A percentile compares a stretch with the other conserved stretches of the same genome.
Evolutionary conservation across 768 basidiomycete species (phyloP).

Genomic region (Clitopilus passeckerianus): DNA sequence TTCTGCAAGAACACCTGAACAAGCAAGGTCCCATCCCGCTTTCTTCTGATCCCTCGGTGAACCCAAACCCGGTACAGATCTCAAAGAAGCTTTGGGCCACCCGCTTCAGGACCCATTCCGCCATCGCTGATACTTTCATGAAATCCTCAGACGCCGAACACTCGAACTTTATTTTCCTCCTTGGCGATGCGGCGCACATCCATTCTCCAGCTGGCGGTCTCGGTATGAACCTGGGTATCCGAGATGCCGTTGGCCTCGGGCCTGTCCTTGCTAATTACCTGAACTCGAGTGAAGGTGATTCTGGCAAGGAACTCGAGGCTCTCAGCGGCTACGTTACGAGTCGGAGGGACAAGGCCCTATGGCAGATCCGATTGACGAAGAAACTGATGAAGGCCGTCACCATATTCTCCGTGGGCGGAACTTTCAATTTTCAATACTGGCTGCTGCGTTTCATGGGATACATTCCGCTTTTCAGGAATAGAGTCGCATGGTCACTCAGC

Average conservation of each 20-base stretch:
- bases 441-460: constrained; percentile 11
- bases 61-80: constrained; percentile 25
- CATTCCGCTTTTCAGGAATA: constrained; percentile 9
- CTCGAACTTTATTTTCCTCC: constrained; percentile 11
- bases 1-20: constrained; percentile 38
- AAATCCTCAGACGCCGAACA: not conserved
- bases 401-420: constrained; percentile 2
- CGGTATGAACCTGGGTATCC: constrained; percentile 55
- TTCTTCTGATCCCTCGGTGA: constrained; percentile 27
- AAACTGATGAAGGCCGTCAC: constrained; percentile 13
- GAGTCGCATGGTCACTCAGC: constrained; percentile 15
- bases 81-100: constrained; percentile 37
- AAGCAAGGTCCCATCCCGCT: constrained; percentile 28
- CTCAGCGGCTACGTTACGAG: constrained; percentile 27
- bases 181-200: constrained; percentile 40
- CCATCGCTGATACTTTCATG: constrained; percentile 35
- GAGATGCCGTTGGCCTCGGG: constrained; percentile 44
- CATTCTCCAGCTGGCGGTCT: constrained; percentile 53
- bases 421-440: constrained; percentile 11
- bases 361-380: constrained; percentile 37
- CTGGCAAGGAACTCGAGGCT: constrained; percentile 20
- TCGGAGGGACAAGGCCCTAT: constrained; percentile 34
- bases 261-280: constrained; percentile 31
- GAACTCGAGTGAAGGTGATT: constrained; percentile 2
- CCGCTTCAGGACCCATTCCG: constrained; percentile 39